These are phyloP conservation scores for Astraeus odoratus DNA, from an alignment of 768 basidiomycete species.

Conservation along the genomic window DNA sequence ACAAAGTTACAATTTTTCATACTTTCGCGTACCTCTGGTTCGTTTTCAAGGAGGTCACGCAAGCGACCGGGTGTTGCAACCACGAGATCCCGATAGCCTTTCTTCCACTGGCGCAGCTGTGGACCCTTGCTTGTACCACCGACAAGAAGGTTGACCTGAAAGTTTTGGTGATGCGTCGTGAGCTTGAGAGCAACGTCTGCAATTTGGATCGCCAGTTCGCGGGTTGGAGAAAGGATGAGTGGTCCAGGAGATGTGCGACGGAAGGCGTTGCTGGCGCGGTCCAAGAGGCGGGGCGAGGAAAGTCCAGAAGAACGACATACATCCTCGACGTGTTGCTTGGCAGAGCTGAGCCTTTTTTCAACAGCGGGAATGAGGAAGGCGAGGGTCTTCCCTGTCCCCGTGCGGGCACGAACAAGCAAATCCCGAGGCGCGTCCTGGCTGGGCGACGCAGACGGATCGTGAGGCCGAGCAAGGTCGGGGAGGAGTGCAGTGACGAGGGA, in stretches of 20 bases:
- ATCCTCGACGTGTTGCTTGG: constrained; percentile 40
- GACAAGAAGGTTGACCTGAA: constrained; percentile 68
- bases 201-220: constrained; percentile 87
- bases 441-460: constrained; percentile 23
- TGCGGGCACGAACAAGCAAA: constrained; percentile 79
- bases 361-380: constrained; percentile 85
- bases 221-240: constrained; percentile 82
- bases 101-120: constrained; percentile 49
- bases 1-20: constrained; percentile 55
- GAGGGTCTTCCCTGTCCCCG: constrained; percentile 86
- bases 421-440: constrained; percentile 40
- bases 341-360: constrained; percentile 59
- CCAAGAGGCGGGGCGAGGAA: constrained; percentile 24
- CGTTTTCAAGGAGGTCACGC: constrained; percentile 59
- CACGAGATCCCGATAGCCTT: constrained; percentile 74
- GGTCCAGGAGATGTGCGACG: constrained; percentile 52
- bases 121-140: constrained; percentile 63
- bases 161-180: constrained; percentile 49
- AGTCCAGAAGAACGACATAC: constrained; percentile 38
- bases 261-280: constrained; percentile 30
- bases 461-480: constrained; percentile 57
- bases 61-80: constrained; percentile 89
- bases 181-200: constrained; percentile 74
- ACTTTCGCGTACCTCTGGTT: constrained; percentile 46
- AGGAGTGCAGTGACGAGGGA: constrained; percentile 69